A percentile compares a stretch with the other conserved stretches of the same genome.
These are phyloP conservation scores for Ceratobasidium sp. DNA, from an alignment of 1,284 basidiomycete genomes.

Conservation along the genomic window DNA sequence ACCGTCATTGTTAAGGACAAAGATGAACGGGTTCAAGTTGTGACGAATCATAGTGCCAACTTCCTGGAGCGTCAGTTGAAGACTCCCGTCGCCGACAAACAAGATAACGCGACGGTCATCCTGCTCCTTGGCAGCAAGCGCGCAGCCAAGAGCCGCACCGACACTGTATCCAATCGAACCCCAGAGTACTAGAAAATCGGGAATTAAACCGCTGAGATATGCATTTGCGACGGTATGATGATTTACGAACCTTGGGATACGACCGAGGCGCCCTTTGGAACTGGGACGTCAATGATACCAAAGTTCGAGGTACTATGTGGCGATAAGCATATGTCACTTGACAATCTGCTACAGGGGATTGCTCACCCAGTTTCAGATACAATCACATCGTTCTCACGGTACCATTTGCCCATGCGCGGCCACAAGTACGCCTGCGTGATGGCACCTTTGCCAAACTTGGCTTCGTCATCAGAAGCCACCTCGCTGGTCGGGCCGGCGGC, in stretches of 20 bases:
- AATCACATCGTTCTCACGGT: conserved; percentile 81
- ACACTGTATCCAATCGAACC: conserved; percentile 90
- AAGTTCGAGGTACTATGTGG: conserved; percentile 69
- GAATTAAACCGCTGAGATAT: conserved; percentile 52
- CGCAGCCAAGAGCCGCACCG: conserved; percentile 79
- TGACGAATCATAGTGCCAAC: conserved; percentile 81
- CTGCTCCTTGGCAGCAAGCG: conserved; percentile 80
- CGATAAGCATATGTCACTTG: not conserved
- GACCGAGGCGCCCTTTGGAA: conserved; percentile 75
- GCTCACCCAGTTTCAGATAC: conserved; percentile 81
- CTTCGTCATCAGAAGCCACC: conserved; percentile 54
- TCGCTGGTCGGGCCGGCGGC: conserved; percentile 29
- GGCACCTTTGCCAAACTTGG: conserved; percentile 45
- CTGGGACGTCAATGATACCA: conserved; percentile 79
- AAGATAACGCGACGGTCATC: conserved; percentile 77
- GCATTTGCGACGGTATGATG: conserved; percentile 55
- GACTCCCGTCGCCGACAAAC: conserved; percentile 88
- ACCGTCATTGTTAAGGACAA: conserved; percentile 90
- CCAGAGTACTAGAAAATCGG: conserved; percentile 71
- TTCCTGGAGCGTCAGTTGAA: conserved; percentile 64
- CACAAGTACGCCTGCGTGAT: conserved; percentile 89
- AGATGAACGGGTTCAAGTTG: conserved; percentile 80
- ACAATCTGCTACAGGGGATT: not conserved
- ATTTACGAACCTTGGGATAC: conserved; percentile 67
- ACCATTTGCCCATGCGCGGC: conserved; percentile 85